Percentiles rank a stretch among this genome's conserved stretches.
phyloP scores from a whole-genome alignment of 768 basidiomycete species.

The Lactifluus subvellereus region DNA sequence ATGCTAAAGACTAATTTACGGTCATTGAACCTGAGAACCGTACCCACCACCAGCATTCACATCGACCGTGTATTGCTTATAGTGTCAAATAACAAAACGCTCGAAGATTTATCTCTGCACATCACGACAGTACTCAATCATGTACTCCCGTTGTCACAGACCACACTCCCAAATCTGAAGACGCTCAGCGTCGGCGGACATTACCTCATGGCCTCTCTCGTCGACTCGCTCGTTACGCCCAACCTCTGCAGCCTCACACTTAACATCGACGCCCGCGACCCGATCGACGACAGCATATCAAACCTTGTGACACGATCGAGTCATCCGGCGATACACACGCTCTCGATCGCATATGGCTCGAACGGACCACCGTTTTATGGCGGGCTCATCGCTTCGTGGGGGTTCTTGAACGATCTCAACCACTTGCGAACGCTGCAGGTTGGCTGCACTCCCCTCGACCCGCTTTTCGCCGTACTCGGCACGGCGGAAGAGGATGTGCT shows the following conservation, averaged over 20 bases:
- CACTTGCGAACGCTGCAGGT: constrained; percentile 55
- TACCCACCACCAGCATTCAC: constrained; percentile 56
- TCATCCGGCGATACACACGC: constrained; percentile 48
- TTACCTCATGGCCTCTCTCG: constrained; percentile 52
- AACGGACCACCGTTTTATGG: constrained; percentile 43
- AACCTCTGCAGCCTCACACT: constrained; percentile 51
- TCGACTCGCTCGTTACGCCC: constrained; percentile 58
- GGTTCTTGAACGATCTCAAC: constrained; percentile 53
- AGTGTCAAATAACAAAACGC: constrained; percentile 48
- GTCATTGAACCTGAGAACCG: constrained; percentile 56
- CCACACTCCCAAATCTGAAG: constrained; percentile 50
- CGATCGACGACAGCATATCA: constrained; percentile 65
- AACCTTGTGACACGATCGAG: constrained; percentile 55
- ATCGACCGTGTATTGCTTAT: constrained; percentile 68
- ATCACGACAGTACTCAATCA: constrained; percentile 55
- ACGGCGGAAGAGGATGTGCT: constrained; percentile 54
- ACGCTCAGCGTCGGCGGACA: constrained; percentile 61
- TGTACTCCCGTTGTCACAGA: constrained; percentile 54
- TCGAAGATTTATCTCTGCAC: constrained; percentile 54
- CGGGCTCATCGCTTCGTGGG: constrained; percentile 59
- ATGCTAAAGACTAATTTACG: constrained; percentile 57
- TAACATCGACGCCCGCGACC: constrained; percentile 70
- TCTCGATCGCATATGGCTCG: constrained; percentile 57
- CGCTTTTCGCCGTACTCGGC: constrained; percentile 51
- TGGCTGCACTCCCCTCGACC: constrained; percentile 61